A percentile compares a stretch with the other conserved stretches of the same genome.
Evolutionary conservation across 257 asterid species (phyloP).

Genomic region (Euphrasia confusa): DNA sequence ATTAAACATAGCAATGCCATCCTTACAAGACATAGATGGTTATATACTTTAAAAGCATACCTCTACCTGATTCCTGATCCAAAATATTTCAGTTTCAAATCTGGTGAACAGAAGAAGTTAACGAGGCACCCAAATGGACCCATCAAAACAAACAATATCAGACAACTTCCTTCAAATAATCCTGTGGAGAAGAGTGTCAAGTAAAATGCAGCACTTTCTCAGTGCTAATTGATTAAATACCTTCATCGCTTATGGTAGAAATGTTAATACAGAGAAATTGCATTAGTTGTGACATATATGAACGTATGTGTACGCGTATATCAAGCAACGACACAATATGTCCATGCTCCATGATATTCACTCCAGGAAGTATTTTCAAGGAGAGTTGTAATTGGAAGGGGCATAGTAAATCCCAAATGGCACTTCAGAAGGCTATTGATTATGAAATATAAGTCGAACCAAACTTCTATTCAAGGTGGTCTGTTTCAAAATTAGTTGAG

Average conservation of each 20-base stretch:
- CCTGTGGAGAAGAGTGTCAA: conserved; percentile 82
- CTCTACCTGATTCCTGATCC: conserved; percentile 95
- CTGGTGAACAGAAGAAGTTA: conserved; percentile 78
- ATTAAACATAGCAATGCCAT: too few relatives aligned
- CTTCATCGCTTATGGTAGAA: conserved; percentile 26
- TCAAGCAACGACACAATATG: conserved; percentile 5
- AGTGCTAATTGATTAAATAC: conserved; percentile 43
- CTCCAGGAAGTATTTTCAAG: conserved; percentile 14
- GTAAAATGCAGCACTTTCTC: conserved; percentile 45
- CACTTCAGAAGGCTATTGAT: conserved; percentile 2
- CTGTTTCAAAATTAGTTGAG: conserved; percentile 11
- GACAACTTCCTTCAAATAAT: conserved; percentile 76
- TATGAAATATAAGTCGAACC: conserved; percentile 10
- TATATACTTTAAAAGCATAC: conserved; percentile 42
- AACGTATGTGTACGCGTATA: conserved; percentile 2
- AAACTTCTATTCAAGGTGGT: not conserved
- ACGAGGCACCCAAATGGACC: conserved; percentile 71
- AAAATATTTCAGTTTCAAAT: conserved; percentile 84
- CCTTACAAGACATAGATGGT: too few relatives aligned
- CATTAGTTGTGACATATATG: conserved; percentile 20
- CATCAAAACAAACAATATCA: conserved; percentile 70
- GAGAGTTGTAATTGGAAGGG: not conserved
- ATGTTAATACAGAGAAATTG: conserved; percentile 33
- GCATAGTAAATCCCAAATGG: conserved; percentile 2
- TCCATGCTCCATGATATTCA: conserved; percentile 20